Base-by-base conservation (phyloP, 495 filamentous ascomycete genomes). In the Penicillium silybi region DNA sequence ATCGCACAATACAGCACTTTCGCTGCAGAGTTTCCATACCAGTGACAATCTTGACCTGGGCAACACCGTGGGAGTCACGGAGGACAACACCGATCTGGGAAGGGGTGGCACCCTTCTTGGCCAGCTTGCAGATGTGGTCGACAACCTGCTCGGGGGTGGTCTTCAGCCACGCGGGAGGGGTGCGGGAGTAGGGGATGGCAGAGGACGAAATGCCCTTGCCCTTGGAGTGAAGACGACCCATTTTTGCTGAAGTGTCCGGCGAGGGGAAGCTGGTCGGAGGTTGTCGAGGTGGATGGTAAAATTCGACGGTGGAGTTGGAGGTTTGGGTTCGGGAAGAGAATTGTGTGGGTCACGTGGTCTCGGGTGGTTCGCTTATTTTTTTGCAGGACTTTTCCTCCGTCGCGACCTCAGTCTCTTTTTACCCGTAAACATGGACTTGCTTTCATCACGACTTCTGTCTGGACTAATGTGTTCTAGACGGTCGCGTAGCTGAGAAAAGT, bases 161-260 rank as follows among this genome's bases (percentile, higher is more conserved):
- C 84, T 95, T 95, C 71, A 95, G 78, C 93, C 93, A 99, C 47
- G 88, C 79, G 20, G 93, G 92, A 49, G 90, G 72, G 53, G 83
- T 86, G 78, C 95, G 92, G 46, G 89, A 95, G 85, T 97, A 97
- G 55, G 95, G 95, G 77, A 97, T 81, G 62, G 95, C 90, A 51
- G 89, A 95, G 77, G 87, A 77, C 48, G 89, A 87, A 73, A 97
- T 97, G 74, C 95, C 95, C 86, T 99, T 99, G 79, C 95, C 93
- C 67, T 96, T 97, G 82, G 82, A 87, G 88, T 99, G 95, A 83
- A 98, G 85, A 78, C 93, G 86, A 86, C 92, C 92, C 92, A 96
- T 96, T 69, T 69, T 63, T 77, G 64, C 63, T 56, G 62, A 65
- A 53, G 49, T 63, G 53, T 61, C 55, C 64, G 56, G 53, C 50